Conservation (phyloP, 202 grass and related monocot species). For the Panicum virgatum region DNA sequence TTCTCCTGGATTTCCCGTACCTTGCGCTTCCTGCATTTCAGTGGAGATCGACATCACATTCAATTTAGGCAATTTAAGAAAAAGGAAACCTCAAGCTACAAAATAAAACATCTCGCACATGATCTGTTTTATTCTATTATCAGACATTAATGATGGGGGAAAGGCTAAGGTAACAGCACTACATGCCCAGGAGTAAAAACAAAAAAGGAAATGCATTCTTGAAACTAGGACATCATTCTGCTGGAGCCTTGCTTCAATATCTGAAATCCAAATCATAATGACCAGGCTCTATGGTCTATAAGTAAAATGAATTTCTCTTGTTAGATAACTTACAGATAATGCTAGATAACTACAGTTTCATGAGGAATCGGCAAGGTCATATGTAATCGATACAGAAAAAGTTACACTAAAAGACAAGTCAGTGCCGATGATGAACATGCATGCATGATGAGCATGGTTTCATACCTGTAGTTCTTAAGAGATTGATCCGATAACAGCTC, state of each 20-base stretch:
- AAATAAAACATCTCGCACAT: background rate
- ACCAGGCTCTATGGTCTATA: background rate
- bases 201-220: background rate
- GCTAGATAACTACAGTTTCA: background rate
- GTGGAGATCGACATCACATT: background rate
- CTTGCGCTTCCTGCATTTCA: conserved; percentile 60
- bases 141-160: background rate
- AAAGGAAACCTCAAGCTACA: background rate
- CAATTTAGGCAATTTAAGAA: background rate
- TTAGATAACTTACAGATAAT: background rate
- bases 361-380: background rate
- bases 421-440: background rate
- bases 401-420: background rate
- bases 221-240: background rate
- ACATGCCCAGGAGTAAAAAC: background rate
- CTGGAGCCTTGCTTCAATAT: background rate
- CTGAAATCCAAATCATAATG: background rate
- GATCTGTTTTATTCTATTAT: background rate
- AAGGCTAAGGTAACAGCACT: background rate
- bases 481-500: conserved; percentile 59
- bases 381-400: conserved; percentile 26
- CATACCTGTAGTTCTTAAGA: conserved; percentile 85
- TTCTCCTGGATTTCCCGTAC: conserved; percentile 62
- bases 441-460: conserved; percentile 23
- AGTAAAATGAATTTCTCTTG: background rate